Evolutionary conservation across 805 yeast genomes (phyloP), one percentile per base, ranked within the genome.

Genomic region (Wickerhamiella shivajii): DNA sequence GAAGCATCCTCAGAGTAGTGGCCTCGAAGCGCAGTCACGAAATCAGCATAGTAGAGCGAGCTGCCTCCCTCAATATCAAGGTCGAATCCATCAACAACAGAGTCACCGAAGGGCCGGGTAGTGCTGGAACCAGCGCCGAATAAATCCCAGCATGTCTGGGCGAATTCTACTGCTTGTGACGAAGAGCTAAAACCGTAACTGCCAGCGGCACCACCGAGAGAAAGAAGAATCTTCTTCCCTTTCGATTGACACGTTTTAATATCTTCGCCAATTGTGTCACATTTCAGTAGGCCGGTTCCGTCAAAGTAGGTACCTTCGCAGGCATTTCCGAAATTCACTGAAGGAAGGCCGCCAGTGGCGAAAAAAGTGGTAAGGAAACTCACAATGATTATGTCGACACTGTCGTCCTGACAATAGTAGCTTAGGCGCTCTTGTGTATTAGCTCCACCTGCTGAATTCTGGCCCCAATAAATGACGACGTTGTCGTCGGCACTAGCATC

Each of bases 381-480:
- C 21, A 83, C 47, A 5, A 83, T 45, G 31, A 77, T 61, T 34
- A 79, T 47, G 39, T 83, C 93, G 18, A 74, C 75, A 27, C 71
- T 63, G 39, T 68, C 69, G 29, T 71, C 64, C 37, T 65, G 60
- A 61, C 95, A 83, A 59, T 80, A 80, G 33, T 60, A 53, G 1
- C 66, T 43, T 13, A 71, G 51, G 5, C 50, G 46, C 9, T 59
- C 19, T 44, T 69, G 74, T 11, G 61, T 47, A 16, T 18, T 26
- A 4, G 33, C 18, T 3, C 40, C 37, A 4, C 78, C 78, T n/a
- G 67, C 71, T 8, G 85, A 71, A 46, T 69, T 69, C 56, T 81
- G 93, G 33, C 93, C 93, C 93, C 93, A 81, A 55, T 81, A 81
- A 7, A 77, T 62, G 17, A 76, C 93, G 27, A 78, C 69, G 45